A percentile compares a stretch with the other conserved stretches of the same genome.
phyloP scores from a whole-genome alignment of 345 rosid species.

The Atalantia buxifolia region DNA sequence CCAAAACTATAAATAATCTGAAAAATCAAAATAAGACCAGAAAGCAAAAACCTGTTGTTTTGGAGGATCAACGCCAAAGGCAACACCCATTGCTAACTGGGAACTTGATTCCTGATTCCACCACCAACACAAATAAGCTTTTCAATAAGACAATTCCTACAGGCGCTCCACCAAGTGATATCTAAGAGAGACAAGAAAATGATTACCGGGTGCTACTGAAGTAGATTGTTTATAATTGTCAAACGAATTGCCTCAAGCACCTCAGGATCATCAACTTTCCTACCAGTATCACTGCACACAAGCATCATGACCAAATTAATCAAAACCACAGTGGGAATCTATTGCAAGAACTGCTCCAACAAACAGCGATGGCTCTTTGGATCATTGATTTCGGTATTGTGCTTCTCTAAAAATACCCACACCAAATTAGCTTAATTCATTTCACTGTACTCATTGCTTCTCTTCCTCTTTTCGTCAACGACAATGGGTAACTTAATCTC shows the following conservation, averaged over 20 bases:
- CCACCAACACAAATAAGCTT: constrained; percentile 22
- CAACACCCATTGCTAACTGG: constrained; percentile 91
- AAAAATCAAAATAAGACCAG: background rate
- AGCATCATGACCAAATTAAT: constrained; percentile 7
- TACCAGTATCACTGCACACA: constrained; percentile 71
- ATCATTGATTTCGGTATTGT: background rate
- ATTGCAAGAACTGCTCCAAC: background rate
- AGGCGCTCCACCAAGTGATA: background rate
- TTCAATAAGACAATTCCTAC: constrained; percentile 4
- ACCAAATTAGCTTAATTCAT: too few species aligned
- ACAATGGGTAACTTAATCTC: too few species aligned
- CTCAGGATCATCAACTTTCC: constrained; percentile 95
- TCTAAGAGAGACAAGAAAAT: constrained; percentile 8
- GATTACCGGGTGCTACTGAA: constrained; percentile 88
- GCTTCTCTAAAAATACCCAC: too few species aligned
- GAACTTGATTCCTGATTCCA: constrained; percentile 85
- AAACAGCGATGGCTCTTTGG: background rate
- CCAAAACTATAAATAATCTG: constrained; percentile 12
- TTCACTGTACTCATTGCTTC: too few species aligned
- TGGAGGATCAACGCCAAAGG: constrained; percentile 88
- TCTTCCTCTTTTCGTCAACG: too few species aligned
- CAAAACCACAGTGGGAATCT: background rate
- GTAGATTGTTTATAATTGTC: constrained; percentile 85
- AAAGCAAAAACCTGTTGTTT: constrained; percentile 41
- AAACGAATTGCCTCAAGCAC: constrained; percentile 94